phyloP scores from a whole-genome alignment of 805 yeast species.

The Starmera caribaea region DNA sequence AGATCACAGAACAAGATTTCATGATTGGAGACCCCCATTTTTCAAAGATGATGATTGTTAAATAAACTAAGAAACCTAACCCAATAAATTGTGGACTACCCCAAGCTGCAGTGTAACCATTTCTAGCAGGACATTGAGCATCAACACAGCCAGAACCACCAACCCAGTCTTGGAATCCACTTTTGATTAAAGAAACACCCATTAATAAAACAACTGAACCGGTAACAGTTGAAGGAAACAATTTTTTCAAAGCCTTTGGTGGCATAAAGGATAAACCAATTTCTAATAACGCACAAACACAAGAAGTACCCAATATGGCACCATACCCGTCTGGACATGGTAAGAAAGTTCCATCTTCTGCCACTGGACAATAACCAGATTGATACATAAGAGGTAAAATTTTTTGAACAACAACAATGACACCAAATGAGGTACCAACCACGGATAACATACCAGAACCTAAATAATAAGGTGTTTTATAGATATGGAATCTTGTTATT shows the following conservation, averaged over 20 bases:
- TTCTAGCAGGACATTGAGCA: slow-evolving; percentile 36
- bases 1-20: slow-evolving; percentile 87
- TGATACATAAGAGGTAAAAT: slow-evolving; percentile 76
- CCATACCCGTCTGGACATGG: slow-evolving; percentile 93
- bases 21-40: slow-evolving; percentile 90
- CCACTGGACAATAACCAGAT: slow-evolving; percentile 56
- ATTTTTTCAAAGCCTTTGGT: slow-evolving; percentile 53
- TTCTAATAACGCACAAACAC: slow-evolving; percentile 67
- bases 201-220: slow-evolving; percentile 87
- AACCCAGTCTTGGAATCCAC: slow-evolving; percentile 78
- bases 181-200: slow-evolving; percentile 58
- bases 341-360: slow-evolving; percentile 52
- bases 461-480: slow-evolving; percentile 63
- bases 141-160: slow-evolving; percentile 73
- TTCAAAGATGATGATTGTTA: slow-evolving; percentile 66
- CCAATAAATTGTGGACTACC: slow-evolving; percentile 89
- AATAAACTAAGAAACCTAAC: slow-evolving; percentile 74
- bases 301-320: slow-evolving; percentile 67
- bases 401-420: slow-evolving; percentile 68
- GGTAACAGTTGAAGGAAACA: slow-evolving; percentile 85
- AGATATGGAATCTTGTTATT: slow-evolving; percentile 73
- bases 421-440: slow-evolving; percentile 86
- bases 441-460: slow-evolving; percentile 88
- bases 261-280: slow-evolving; percentile 70
- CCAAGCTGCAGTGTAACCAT: slow-evolving; percentile 55